Evolutionary conservation across 2,329 filamentous ascomycete species (phyloP).

Genomic region (Colletotrichum gigasporum): DNA sequence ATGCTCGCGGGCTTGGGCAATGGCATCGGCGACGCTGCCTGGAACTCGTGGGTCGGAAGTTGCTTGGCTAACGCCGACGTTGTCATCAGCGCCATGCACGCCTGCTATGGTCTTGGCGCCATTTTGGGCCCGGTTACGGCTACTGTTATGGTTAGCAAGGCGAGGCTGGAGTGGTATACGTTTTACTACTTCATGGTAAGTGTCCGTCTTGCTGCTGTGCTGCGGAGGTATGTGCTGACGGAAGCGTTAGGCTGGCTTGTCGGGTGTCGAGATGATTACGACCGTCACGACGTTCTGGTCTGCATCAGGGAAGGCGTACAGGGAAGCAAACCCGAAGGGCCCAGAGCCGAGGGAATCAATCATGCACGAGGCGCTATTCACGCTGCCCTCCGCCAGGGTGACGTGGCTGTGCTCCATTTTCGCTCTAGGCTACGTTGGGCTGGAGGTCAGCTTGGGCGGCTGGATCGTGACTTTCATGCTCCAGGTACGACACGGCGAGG

Average conservation of each 20-base stretch:
- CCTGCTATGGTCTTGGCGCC: conserved; percentile 76
- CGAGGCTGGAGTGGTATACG: conserved; percentile 69
- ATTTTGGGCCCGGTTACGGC: conserved; percentile 75
- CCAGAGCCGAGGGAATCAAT: conserved; percentile 5
- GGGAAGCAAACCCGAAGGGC: conserved; percentile 39
- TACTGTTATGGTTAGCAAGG: conserved; percentile 74
- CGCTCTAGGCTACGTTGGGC: conserved; percentile 80
- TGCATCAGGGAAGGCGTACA: conserved; percentile 66
- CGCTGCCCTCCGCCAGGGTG: neutral
- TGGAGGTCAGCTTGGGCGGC: conserved; percentile 77
- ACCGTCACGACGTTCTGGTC: conserved; percentile 69
- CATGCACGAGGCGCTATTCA: neutral
- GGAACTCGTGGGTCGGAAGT: conserved; percentile 67
- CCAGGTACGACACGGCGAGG: conserved; percentile 70
- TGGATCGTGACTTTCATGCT: conserved; percentile 92
- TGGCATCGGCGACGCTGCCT: conserved; percentile 69
- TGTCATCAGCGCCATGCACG: conserved; percentile 76
- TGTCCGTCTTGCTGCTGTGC: conserved; percentile 22
- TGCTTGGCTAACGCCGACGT: conserved; percentile 79
- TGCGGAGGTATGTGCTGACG: neutral
- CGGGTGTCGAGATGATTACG: conserved; percentile 63
- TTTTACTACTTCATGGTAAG: conserved; percentile 79
- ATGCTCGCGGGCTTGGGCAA: conserved; percentile 76
- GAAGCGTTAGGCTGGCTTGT: conserved; percentile 52
- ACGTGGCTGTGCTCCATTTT: conserved; percentile 79